Percentiles rank a stretch among this genome's conserved stretches.
These are phyloP conservation scores for Aquilaria yunnanensis DNA, from an alignment of 345 rosid species.

Conservation along the genomic window DNA sequence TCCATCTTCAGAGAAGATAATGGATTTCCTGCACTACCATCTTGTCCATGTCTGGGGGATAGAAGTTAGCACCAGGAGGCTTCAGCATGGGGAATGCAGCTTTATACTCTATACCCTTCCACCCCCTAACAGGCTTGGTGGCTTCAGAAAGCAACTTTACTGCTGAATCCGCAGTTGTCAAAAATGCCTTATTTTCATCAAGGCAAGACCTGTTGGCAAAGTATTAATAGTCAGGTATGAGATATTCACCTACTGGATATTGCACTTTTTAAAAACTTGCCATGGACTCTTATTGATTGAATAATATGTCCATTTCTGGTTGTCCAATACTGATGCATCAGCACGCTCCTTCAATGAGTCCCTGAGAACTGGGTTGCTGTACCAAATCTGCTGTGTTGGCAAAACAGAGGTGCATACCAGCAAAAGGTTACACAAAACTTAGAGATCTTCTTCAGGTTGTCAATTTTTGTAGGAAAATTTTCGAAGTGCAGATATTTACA, in stretches of 20 bases:
- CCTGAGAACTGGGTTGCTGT: conserved; percentile 71
- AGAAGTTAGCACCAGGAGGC: conserved; percentile 92
- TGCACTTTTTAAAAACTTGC: conserved; percentile 27
- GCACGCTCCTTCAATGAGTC: conserved; percentile 81
- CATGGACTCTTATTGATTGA: conserved; percentile 86
- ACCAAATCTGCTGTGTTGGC: conserved; percentile 55
- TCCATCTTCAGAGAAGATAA: not conserved
- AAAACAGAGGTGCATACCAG: conserved; percentile 5
- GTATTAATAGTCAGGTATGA: conserved; percentile 8
- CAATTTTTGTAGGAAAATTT: not conserved
- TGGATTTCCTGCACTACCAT: conserved; percentile 33
- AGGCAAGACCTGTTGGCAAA: conserved; percentile 69
- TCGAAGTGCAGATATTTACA: too few species aligned
- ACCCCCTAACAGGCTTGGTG: conserved; percentile 53
- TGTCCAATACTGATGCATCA: conserved; percentile 54
- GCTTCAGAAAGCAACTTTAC: conserved; percentile 66
- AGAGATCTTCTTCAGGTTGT: conserved; percentile 1
- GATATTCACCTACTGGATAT: not conserved
- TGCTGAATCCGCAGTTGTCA: conserved; percentile 87
- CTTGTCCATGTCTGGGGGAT: conserved; percentile 97
- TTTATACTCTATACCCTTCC: conserved; percentile 91
- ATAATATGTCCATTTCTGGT: conserved; percentile 71
- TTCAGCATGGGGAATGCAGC: conserved; percentile 71
- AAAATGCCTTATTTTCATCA: conserved; percentile 82
- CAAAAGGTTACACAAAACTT: not conserved